Evolutionary conservation across 495 filamentous ascomycete species (phyloP).

Genomic region (Pseudevernia furfuracea): DNA sequence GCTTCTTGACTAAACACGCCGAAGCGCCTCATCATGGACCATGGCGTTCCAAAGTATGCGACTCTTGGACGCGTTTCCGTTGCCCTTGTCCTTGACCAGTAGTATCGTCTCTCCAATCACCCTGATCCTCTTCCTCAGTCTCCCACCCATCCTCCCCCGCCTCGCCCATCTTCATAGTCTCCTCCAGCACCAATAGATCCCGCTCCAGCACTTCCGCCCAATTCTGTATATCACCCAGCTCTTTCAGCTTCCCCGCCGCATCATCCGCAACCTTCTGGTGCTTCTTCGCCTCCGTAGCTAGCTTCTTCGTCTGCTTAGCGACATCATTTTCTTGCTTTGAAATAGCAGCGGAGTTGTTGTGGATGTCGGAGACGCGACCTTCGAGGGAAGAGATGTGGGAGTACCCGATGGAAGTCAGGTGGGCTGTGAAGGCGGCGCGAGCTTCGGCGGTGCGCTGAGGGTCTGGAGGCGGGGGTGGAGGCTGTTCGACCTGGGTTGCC

Average conservation of each 20-base stretch:
- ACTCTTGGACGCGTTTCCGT: too few species aligned
- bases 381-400: constrained; percentile 59
- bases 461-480: constrained; percentile 15
- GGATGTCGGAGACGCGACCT: constrained; percentile 59
- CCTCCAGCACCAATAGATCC: constrained; percentile 81
- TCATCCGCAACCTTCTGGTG: constrained; percentile 60
- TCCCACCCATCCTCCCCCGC: constrained; percentile 30
- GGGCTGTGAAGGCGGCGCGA: constrained; percentile 66
- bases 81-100: too few species aligned
- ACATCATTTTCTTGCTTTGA: constrained; percentile 66
- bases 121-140: constrained; percentile 25
- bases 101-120: too few species aligned
- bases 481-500: not conserved
- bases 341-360: constrained; percentile 62
- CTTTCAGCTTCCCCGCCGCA: constrained; percentile 68
- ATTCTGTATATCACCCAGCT: constrained; percentile 94
- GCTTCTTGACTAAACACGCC: too few species aligned
- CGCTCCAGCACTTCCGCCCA: constrained; percentile 95
- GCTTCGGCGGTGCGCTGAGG: constrained; percentile 53
- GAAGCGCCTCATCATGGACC: too few species aligned
- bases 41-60: too few species aligned
- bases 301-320: constrained; percentile 50
- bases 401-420: constrained; percentile 60
- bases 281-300: constrained; percentile 65
- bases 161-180: constrained; percentile 66